These are phyloP conservation scores for Kodamaea suecica DNA, from an alignment of 1,139 yeast species.

Conservation along the genomic window DNA sequence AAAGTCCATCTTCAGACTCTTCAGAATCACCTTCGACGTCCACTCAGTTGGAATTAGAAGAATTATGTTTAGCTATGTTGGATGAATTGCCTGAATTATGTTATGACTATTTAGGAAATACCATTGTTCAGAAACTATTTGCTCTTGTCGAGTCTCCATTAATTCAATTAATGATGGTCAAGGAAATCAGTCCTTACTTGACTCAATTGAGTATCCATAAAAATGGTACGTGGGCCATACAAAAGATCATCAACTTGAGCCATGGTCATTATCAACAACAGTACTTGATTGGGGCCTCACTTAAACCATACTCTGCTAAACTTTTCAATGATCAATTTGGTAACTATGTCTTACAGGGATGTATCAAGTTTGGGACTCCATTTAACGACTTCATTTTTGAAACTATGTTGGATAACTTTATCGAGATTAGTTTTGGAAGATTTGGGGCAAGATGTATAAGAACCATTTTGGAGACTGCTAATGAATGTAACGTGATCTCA, in stretches of 20 bases:
- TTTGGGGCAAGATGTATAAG: conserved; percentile 95
- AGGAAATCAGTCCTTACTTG: conserved; percentile 72
- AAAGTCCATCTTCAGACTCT: background rate
- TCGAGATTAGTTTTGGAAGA: conserved; percentile 82
- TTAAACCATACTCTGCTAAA: conserved; percentile 80
- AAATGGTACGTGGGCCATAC: conserved; percentile 99
- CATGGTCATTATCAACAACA: conserved; percentile 60
- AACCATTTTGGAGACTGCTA: conserved; percentile 78
- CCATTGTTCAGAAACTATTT: conserved; percentile 89
- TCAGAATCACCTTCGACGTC: conserved; percentile 12
- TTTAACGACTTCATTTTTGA: conserved; percentile 90
- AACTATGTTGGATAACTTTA: conserved; percentile 71
- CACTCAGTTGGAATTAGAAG: conserved; percentile 65
- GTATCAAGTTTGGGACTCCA: conserved; percentile 83
- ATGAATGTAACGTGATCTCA: conserved; percentile 43
- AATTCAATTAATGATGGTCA: conserved; percentile 77
- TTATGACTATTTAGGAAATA: conserved; percentile 91
- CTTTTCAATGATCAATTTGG: conserved; percentile 95
- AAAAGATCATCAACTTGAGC: conserved; percentile 78
- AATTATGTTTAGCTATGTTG: conserved; percentile 77
- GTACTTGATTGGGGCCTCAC: conserved; percentile 61
- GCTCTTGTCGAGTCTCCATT: conserved; percentile 63
- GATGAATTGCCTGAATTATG: conserved; percentile 89
- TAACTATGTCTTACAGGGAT: conserved; percentile 92
- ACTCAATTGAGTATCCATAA: conserved; percentile 95